Conservation (phyloP, 305 asterid genomes). For the Solanum hybrid region DNA sequence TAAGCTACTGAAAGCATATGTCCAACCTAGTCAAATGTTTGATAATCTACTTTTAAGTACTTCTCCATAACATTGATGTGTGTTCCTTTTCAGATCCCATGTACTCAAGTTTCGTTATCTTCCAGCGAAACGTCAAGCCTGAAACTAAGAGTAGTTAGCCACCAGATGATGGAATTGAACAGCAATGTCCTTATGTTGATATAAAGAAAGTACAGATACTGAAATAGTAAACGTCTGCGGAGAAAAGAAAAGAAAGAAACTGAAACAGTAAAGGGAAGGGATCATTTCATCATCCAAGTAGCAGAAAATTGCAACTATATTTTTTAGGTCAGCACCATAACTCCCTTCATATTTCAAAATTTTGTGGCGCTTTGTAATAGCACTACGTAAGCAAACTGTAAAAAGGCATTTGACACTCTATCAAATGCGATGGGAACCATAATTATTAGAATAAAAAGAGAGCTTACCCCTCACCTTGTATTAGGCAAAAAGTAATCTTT, state of each 20-base stretch:
- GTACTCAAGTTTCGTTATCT: not conserved
- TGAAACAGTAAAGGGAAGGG: not conserved
- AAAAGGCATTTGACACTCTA: not conserved
- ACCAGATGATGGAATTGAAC: not conserved
- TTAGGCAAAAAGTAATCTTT: not conserved
- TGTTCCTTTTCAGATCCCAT: not conserved
- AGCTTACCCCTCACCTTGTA: not conserved
- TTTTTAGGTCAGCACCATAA: not conserved
- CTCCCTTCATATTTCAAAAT: not conserved
- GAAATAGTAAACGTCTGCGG: not conserved
- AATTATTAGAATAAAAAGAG: not conserved
- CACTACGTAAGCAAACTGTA: not conserved
- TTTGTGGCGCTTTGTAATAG: not conserved
- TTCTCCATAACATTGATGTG: not conserved
- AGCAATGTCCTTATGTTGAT: not conserved
- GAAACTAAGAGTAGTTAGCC: not conserved
- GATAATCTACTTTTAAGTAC: not conserved
- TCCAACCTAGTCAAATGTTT: not conserved
- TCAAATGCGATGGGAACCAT: not conserved
- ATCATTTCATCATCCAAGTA: not conserved
- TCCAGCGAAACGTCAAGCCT: not conserved
- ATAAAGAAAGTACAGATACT: not conserved
- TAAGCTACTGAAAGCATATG: not conserved
- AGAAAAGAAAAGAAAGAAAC: not conserved
- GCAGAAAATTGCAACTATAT: not conserved